Base-by-base conservation (phyloP, 164 flowering plant species). In the Liriodendron chinense region DNA sequence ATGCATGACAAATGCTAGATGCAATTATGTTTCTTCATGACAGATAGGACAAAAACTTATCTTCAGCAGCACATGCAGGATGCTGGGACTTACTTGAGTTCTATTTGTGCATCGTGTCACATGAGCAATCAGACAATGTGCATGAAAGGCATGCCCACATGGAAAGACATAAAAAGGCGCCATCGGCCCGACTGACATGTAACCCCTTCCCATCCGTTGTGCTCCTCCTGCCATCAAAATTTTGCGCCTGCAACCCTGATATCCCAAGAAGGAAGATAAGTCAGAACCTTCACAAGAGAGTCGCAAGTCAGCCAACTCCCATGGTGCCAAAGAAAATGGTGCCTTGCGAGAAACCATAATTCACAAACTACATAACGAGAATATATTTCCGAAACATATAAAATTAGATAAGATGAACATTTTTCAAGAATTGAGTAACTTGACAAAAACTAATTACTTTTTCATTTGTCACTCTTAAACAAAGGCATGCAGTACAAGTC, bases 151-250 rank as follows among this genome's bases (percentile, higher is more conserved):
- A 82, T 96, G 98, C 26, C 99, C 98, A 81, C 99, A 96, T 50
- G 98, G 99, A 81, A 96, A 96, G 72, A 96, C 94, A 84, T 96
- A 96, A 82, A 96, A 96, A 47, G 99, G 98, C 49, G 99, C 97
- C 93, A 93, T 89, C 68, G 90, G 88, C 74, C 94, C 98, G 16
- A 87, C 89, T 59, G 99, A 78, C 47, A 90, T 79, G 83, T 93
- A 94, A n/a, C 94, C 94, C 72, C 89, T 85, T 73, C 85, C 82
- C 89, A 86, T 85, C 20, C 86, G 85, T 71, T 76, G 81, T 16
- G 90, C 90, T 56, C 83, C 88, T 50, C 87, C 89, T 59, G 79
- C 82, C 62, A 79, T 77, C 74, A 96, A 84, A 28, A 96, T 93
- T 81, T 91, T 93, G 73, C 90, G 85, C 74, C 77, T 76, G 69